Base-by-base conservation (phyloP, 495 filamentous ascomycete species). In the Podospora tetraspora region DNA sequence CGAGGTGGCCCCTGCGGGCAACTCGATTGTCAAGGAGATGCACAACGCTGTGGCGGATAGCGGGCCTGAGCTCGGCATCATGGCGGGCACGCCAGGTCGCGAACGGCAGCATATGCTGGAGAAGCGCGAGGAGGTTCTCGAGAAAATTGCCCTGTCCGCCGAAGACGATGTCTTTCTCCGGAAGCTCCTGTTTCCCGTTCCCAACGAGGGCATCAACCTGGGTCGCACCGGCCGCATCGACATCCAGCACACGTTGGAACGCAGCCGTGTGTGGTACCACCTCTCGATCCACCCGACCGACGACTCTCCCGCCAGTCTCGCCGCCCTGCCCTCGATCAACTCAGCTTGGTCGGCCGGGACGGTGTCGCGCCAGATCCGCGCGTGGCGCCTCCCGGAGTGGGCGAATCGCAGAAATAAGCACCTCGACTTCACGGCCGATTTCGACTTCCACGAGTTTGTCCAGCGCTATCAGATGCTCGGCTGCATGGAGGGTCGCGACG, bases 371-470 rank as follows among this genome's bases (percentile, higher is more conserved):
- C 96, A 99, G 79, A 82, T 99, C 19, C 90, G 95, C 30, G 87
- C 91, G 56, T 98, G 95, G 95, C 84, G 95, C 70, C 83, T 98
- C 6, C 91, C 94, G 0, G 95, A 99, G 76, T 99, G 95, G 95
- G 92, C 93, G 1, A 98, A 97, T 73, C 90, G 94, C 59, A 87
- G 95, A 32, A 92, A 92, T 71, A 94, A 92, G 77, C 86, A 90
- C 69, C 87, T 98, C n/a, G 95, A 98, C 77, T 98, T 96, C 76
- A 99, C 95, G 0, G 92, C 92, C 12, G 95, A 99, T 72, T 99
- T 98, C 72, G 95, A 99, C 73, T 77, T 93, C 19, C 92, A 97
- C 57, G 95, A 99, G 75, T 99, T 99, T 74, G 85, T 86, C 29
- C 85, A 84, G 72, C 87, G 96, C 24, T 99, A 97, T 75, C 80